Conservation (phyloP, 2,329 filamentous ascomycete genomes). For the Venturia oleaginea region DNA sequence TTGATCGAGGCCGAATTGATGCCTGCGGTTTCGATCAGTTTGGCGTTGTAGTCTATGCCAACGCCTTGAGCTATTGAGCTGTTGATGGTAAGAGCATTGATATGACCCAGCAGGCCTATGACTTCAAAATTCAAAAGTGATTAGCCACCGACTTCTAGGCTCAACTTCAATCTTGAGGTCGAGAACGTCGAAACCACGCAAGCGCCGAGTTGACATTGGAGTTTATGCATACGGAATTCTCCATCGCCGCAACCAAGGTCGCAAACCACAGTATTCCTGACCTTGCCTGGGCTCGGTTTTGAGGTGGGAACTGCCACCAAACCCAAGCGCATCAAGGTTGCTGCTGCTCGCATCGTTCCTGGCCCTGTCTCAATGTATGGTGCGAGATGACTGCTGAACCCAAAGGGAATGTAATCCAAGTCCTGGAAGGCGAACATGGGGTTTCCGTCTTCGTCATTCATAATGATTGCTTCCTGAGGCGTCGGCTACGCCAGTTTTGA, state of each 20-base stretch:
- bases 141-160: neutral
- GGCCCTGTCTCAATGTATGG: conserved; percentile 7
- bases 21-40: conserved; percentile 5
- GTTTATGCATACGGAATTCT: conserved; percentile 9
- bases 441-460: conserved; percentile 4
- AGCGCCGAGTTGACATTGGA: conserved; percentile 2
- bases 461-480: neutral
- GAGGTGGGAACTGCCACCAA: neutral
- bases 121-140: neutral
- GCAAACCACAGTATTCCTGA: neutral
- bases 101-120: conserved; percentile 2
- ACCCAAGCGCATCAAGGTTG: neutral
- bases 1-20: conserved; percentile 6
- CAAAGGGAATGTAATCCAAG: conserved; percentile 8
- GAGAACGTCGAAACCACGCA: neutral
- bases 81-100: neutral
- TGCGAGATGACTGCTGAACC: conserved; percentile 1
- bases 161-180: neutral
- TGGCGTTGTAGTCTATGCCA: conserved; percentile 8
- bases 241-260: conserved; percentile 9
- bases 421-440: conserved; percentile 6
- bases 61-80: neutral
- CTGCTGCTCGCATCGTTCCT: conserved; percentile 7
- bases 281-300: neutral
- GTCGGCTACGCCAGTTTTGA: too few species aligned